phyloP scores from a whole-genome alignment of 345 rosid genomes.

The Citrus glauca region DNA sequence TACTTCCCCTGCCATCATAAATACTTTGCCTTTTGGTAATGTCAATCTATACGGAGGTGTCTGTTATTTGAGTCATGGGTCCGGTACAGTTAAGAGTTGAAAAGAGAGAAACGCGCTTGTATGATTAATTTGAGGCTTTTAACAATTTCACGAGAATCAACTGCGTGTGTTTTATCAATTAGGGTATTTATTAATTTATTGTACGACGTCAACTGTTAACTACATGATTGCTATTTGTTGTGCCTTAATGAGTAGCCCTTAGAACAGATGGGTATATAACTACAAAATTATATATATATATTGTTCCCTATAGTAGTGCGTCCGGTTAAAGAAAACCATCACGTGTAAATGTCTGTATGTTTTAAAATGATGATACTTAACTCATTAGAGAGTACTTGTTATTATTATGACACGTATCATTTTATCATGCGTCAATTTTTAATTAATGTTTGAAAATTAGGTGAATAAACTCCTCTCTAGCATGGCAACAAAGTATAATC shows the following conservation, averaged over 20 bases:
- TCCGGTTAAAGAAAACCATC: too few relatives aligned
- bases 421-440: too few relatives aligned
- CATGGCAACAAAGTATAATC: too few relatives aligned
- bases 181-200: background rate
- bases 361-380: too few relatives aligned
- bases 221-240: background rate
- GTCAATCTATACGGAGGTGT: background rate
- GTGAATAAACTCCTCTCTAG: background rate
- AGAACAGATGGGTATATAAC: too few relatives aligned
- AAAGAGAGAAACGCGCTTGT: background rate
- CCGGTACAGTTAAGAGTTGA: background rate
- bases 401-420: too few relatives aligned
- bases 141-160: background rate
- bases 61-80: background rate
- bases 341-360: too few relatives aligned
- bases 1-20: slow-evolving; percentile 22
- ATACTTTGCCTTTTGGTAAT: background rate
- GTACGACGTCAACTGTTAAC: background rate
- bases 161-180: background rate
- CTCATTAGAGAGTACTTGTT: too few relatives aligned
- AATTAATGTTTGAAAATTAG: background rate
- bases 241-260: background rate
- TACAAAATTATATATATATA: background rate
- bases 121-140: background rate
- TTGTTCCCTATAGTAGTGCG: too few relatives aligned